Percentiles rank a stretch among this genome's conserved stretches.
phyloP scores from a whole-genome alignment of 805 yeast genomes.

The Myxozyma vanderwaltii region DNA sequence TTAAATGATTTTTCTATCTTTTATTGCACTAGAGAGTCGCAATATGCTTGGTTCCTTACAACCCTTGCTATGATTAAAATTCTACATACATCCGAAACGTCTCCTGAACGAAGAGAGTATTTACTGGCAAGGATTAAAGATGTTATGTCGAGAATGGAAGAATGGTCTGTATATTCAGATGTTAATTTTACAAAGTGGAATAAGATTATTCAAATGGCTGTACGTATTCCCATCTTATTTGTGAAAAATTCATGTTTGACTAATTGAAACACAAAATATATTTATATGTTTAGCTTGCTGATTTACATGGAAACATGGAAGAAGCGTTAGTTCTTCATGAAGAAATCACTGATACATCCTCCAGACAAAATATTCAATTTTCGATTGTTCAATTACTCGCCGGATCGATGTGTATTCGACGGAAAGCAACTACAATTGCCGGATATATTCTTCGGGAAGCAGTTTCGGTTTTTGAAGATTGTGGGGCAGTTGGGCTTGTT shows the following conservation, averaged over 20 bases:
- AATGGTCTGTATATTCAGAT: conserved; percentile 3
- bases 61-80: conserved; percentile 17
- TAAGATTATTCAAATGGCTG: conserved; percentile 16
- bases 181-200: not conserved
- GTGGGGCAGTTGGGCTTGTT: conserved; percentile 28
- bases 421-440: conserved; percentile 13
- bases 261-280: not conserved
- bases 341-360: conserved; percentile 7
- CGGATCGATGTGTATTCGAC: conserved; percentile 20
- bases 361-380: not conserved
- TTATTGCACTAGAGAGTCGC: conserved; percentile 11
- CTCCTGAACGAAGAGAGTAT: conserved; percentile 14
- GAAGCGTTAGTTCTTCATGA: conserved; percentile 18
- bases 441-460: conserved; percentile 7
- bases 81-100: not conserved
- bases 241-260: not conserved
- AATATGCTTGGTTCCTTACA: conserved; percentile 11
- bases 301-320: conserved; percentile 19
- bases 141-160: conserved; percentile 5
- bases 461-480: conserved; percentile 1
- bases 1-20: not conserved
- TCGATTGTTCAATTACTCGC: conserved; percentile 4
- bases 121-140: conserved; percentile 24
- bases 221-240: not conserved
- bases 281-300: conserved; percentile 20